Percentiles rank a stretch among this genome's conserved stretches.
Evolutionary conservation across 495 filamentous ascomycete species (phyloP).

Genomic region (Corynascus novoguineensis): DNA sequence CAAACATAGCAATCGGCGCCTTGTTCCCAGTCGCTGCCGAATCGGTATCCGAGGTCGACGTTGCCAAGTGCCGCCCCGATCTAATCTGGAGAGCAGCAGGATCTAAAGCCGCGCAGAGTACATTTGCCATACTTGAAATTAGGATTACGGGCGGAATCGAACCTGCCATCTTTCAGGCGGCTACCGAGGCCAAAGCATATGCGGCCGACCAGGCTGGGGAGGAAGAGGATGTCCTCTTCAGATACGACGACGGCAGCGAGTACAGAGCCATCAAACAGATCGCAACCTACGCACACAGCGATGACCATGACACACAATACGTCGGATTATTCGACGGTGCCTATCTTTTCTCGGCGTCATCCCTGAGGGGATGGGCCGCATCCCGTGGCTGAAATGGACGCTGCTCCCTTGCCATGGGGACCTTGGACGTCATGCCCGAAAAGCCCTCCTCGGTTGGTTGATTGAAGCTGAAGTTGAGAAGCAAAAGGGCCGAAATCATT

Average conservation of each 20-base stretch:
- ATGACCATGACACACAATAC: neutral
- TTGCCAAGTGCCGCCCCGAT: neutral
- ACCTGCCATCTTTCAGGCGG: neutral
- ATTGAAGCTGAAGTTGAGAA: neutral
- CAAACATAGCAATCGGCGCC: neutral
- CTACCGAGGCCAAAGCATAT: neutral
- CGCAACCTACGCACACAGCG: neutral
- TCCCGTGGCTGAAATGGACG: neutral
- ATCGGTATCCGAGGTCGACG: neutral
- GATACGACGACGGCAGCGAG: neutral
- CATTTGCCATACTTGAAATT: neutral
- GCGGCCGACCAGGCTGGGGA: neutral
- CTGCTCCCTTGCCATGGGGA: neutral
- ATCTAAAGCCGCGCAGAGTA: neutral
- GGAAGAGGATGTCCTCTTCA: neutral
- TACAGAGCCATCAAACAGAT: neutral
- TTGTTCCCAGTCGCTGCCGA: neutral
- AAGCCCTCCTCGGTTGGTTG: neutral
- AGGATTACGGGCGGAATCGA: neutral
- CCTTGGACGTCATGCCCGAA: neutral
- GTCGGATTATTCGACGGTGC: neutral
- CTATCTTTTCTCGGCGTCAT: neutral
- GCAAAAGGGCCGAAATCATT: neutral
- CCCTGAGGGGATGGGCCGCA: neutral
- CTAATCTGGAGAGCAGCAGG: neutral